A percentile compares a stretch with the other conserved stretches of the same genome.
Evolutionary conservation across 2,329 filamentous ascomycete genomes (phyloP).

Genomic region (Ceratocystis diversiconidia): DNA sequence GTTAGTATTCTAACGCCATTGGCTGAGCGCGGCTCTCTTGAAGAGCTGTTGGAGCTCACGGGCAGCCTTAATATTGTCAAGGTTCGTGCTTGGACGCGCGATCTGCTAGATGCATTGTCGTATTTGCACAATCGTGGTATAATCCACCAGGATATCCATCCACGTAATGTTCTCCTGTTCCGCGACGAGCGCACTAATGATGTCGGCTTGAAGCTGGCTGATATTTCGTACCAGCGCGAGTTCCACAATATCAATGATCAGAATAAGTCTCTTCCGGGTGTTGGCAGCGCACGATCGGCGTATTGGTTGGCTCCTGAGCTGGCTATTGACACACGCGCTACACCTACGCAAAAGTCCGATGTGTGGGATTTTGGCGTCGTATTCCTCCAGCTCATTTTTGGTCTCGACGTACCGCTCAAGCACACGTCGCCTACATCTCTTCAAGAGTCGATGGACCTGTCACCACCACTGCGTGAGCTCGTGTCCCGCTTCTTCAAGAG

Average conservation of each 20-base stretch:
- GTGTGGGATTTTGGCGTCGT: constrained; percentile 91
- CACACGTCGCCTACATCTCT: constrained; percentile 67
- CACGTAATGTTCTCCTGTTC: constrained; percentile 65
- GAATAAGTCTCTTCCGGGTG: constrained; percentile 39
- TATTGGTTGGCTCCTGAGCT: constrained; percentile 78
- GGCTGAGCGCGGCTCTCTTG: constrained; percentile 68
- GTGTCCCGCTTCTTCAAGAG: constrained; percentile 71
- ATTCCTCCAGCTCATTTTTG: constrained; percentile 88
- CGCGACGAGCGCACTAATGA: constrained; percentile 49
- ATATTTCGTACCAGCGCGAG: constrained; percentile 56
- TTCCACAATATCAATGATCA: constrained; percentile 45
- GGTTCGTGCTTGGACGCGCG: constrained; percentile 79
- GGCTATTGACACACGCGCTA: constrained; percentile 42
- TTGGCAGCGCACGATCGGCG: constrained; percentile 53
- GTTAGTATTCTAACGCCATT: constrained; percentile 62
- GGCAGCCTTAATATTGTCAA: constrained; percentile 59
- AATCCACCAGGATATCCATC: constrained; percentile 69
- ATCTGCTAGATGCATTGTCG: constrained; percentile 75
- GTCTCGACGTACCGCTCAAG: constrained; percentile 57
- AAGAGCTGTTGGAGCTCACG: constrained; percentile 67
- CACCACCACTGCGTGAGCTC: constrained; percentile 63
- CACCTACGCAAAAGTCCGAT: constrained; percentile 67
- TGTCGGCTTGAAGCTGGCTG: constrained; percentile 58
- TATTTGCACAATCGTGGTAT: constrained; percentile 77
- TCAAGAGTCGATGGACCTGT: constrained; percentile 56